These are phyloP conservation scores for Beauveria sp. DNA, from an alignment of 2,329 filamentous ascomycete genomes.

Conservation along the genomic window DNA sequence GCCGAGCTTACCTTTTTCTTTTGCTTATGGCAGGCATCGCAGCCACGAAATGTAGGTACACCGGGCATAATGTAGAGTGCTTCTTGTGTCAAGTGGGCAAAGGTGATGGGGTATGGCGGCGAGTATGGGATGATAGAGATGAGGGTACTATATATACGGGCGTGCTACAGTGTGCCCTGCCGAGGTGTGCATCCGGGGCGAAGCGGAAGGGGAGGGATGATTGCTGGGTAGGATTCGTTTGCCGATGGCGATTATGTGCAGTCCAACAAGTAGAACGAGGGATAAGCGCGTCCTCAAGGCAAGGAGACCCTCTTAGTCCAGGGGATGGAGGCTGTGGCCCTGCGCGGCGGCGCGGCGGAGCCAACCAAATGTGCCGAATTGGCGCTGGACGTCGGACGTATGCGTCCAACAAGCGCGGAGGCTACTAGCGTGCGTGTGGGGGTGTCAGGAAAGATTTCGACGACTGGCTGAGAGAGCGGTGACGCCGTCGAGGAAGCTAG, in stretches of 20 bases:
- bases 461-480: background rate
- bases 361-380: conserved; percentile 13
- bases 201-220: background rate
- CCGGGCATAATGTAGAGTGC: conserved; percentile 34
- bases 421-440: background rate
- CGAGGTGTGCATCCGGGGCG: background rate
- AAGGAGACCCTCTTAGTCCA: conserved; percentile 8
- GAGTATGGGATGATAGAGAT: background rate
- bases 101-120: background rate
- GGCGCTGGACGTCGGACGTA: background rate
- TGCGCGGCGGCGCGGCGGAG: conserved; percentile 11
- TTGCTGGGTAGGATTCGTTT: background rate
- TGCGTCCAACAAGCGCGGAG: conserved; percentile 1
- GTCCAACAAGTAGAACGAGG: background rate
- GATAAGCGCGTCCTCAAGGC: background rate
- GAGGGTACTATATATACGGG: background rate
- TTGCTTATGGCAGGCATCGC: conserved; percentile 41
- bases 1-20: conserved; percentile 41
- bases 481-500: background rate
- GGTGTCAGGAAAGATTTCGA: background rate
- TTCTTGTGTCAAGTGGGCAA: background rate
- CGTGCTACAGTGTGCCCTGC: background rate
- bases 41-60: conserved; percentile 42
- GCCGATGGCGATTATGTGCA: background rate
- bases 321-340: background rate